phyloP scores from a whole-genome alignment of 768 basidiomycete genomes.

The Pisolithus marmoratus region DNA sequence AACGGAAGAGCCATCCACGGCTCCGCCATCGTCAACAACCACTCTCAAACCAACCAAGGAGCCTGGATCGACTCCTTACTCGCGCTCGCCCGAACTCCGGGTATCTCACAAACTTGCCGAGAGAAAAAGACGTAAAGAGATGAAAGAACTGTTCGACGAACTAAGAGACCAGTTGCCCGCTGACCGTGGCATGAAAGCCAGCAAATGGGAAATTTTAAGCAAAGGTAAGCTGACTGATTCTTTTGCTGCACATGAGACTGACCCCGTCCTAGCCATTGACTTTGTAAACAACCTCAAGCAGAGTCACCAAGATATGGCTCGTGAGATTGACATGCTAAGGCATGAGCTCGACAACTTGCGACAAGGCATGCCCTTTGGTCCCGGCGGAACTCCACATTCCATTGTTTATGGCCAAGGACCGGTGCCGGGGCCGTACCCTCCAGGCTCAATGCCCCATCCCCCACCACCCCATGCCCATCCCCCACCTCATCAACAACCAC shows the following conservation, averaged over 20 bases:
- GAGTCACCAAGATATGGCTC: conserved; percentile 66
- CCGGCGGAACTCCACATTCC: conserved; percentile 43
- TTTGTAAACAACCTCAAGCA: conserved; percentile 78
- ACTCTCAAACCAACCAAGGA: conserved; percentile 40
- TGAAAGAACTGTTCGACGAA: conserved; percentile 99
- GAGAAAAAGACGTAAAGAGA: conserved; percentile 94
- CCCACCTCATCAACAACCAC: conserved; percentile 30
- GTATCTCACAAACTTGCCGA: conserved; percentile 97
- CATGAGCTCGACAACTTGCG: conserved; percentile 66
- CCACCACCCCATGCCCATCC: conserved; percentile 29
- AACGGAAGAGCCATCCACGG: conserved; percentile 38
- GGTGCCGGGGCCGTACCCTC: conserved; percentile 39
- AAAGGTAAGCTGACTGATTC: conserved; percentile 56
- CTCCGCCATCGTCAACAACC: conserved; percentile 31
- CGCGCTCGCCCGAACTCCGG: conserved; percentile 89
- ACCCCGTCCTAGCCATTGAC: conserved; percentile 63
- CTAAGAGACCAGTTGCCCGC: conserved; percentile 88
- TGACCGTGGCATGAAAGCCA: conserved; percentile 91
- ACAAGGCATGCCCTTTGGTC: conserved; percentile 50
- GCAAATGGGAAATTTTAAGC: conserved; percentile 98
- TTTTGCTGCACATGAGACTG: conserved; percentile 1
- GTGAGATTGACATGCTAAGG: conserved; percentile 74
- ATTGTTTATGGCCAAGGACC: conserved; percentile 49
- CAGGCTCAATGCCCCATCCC: conserved; percentile 40
- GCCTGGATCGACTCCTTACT: conserved; percentile 72